These are phyloP conservation scores for Phaeoacremonium minimum DNA, from an alignment of 2,329 filamentous ascomycete species.

Conservation along the genomic window DNA sequence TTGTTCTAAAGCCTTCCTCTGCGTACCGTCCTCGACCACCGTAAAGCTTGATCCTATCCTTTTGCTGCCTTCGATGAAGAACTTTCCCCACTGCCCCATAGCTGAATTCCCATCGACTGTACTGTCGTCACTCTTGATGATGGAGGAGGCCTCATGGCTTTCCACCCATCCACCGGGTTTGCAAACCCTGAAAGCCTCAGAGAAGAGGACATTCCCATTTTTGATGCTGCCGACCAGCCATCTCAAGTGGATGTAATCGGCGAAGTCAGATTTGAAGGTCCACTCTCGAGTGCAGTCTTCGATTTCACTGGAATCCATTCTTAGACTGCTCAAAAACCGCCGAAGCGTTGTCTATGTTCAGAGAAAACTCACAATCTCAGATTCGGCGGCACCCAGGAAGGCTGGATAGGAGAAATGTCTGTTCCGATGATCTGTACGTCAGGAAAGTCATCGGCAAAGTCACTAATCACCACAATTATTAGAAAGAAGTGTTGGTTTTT, in stretches of 20 bases:
- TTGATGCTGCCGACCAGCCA: constrained; percentile 47
- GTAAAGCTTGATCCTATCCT: constrained; percentile 37
- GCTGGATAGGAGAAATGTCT: constrained; percentile 55
- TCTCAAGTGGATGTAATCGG: constrained; percentile 56
- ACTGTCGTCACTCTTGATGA: constrained; percentile 18
- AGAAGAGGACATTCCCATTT: constrained; percentile 46
- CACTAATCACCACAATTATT: constrained; percentile 28
- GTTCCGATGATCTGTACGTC: constrained; percentile 43
- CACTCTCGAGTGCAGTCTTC: constrained; percentile 54
- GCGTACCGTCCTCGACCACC: constrained; percentile 47
- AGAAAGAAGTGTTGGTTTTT: not conserved
- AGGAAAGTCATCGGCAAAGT: constrained; percentile 38
- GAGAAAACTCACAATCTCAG: constrained; percentile 32
- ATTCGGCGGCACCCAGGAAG: constrained; percentile 52
- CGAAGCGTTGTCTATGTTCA: not conserved
- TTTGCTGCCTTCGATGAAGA: constrained; percentile 35
- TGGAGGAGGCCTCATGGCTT: constrained; percentile 11
- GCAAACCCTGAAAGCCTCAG: constrained; percentile 40
- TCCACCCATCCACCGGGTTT: constrained; percentile 44
- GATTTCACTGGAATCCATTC: constrained; percentile 31
- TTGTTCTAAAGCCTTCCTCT: constrained; percentile 44
- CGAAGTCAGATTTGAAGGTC: constrained; percentile 37
- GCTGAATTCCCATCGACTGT: constrained; percentile 11
- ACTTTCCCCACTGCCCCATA: constrained; percentile 16
- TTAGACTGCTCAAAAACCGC: not conserved